These are phyloP conservation scores for Thraustochytrium striatum DNA, from an alignment of 352 stramenopile genomes.

Conservation along the genomic window DNA sequence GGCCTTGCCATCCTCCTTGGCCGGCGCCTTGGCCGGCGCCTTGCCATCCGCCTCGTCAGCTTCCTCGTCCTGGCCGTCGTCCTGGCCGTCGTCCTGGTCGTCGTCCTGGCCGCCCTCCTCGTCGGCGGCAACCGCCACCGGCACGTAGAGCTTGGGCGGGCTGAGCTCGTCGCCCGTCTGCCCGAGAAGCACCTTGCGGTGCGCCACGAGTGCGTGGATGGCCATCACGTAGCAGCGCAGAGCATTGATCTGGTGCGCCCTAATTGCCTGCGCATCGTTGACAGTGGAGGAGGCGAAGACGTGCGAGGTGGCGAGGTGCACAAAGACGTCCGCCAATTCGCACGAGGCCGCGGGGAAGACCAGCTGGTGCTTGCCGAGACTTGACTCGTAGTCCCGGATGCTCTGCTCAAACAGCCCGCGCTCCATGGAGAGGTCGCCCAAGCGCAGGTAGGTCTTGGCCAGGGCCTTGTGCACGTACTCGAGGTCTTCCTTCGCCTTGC, in stretches of 20 bases:
- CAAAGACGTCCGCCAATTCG: neutral
- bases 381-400: constrained; percentile 21
- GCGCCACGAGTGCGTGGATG: neutral
- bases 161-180: neutral
- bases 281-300: constrained; percentile 32
- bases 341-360: neutral
- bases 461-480: neutral
- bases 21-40: neutral
- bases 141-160: neutral
- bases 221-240: neutral
- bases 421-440: constrained; percentile 42
- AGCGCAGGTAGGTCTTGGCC: constrained; percentile 36
- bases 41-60: neutral
- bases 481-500: neutral
- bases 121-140: neutral
- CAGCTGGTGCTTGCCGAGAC: constrained; percentile 1
- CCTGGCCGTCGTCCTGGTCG: neutral
- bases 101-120: neutral
- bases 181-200: neutral
- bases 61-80: neutral
- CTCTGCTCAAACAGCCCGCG: constrained; percentile 29
- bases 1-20: neutral
- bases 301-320: constrained; percentile 38
- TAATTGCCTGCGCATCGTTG: neutral
- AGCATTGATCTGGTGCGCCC: constrained; percentile 19